A percentile compares a stretch with the other conserved stretches of the same genome.
Conservation (phyloP, 441 rosid genomes). For the Populus trichocarpa region DNA sequence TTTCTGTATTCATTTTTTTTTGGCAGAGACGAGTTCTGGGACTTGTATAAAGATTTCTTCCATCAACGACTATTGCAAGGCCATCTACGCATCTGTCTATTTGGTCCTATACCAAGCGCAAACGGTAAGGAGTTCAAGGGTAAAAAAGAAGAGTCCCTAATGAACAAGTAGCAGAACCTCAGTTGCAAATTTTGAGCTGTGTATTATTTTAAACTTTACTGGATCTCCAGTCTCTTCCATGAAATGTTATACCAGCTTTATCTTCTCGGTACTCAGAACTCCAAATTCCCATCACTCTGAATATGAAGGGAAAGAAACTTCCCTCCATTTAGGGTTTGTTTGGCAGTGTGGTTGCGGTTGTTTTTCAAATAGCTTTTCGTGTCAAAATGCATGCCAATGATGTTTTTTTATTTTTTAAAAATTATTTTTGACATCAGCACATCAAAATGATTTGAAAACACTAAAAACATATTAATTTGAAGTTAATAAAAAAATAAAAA, state of each 20-base stretch:
- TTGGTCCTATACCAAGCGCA: conserved; percentile 48
- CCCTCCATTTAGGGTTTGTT: no score
- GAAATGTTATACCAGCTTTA: background rate
- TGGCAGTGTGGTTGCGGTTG: no score
- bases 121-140: conserved; percentile 26
- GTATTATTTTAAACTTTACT: background rate
- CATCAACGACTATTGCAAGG: conserved; percentile 57
- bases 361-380: no score
- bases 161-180: conserved; percentile 8
- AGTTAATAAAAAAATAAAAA: no score
- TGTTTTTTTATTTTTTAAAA: no score
- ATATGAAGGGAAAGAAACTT: background rate
- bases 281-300: background rate
- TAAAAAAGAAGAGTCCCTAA: conserved; percentile 20
- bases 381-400: no score
- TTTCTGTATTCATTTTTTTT: background rate
- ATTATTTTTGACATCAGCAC: no score
- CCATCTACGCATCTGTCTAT: conserved; percentile 54
- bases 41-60: conserved; percentile 66
- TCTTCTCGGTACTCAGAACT: background rate
- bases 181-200: background rate
- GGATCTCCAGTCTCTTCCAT: background rate
- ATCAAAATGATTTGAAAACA: no score
- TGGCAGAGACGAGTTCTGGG: conserved; percentile 87
- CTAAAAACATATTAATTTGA: no score